phyloP scores from a whole-genome alignment of 306 rosid species.

The Castanea sativa region DNA sequence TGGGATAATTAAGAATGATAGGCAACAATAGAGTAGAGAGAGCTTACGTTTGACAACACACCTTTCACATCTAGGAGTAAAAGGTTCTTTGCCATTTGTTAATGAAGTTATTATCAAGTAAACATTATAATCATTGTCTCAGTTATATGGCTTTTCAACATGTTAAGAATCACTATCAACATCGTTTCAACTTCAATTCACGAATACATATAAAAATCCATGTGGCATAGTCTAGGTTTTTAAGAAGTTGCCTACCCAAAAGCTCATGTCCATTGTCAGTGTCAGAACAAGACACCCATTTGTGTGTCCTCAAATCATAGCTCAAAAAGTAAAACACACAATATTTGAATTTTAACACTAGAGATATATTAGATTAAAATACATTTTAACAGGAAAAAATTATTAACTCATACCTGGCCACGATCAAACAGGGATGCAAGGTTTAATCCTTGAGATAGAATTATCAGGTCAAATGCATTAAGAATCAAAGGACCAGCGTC shows the following conservation, averaged over 20 bases:
- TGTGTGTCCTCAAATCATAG: not conserved
- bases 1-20: not conserved
- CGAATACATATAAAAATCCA: not conserved
- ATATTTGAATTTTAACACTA: not conserved
- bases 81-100: not conserved
- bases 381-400: not conserved
- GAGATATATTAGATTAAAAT: not conserved
- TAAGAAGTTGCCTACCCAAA: not conserved
- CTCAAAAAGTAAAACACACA: not conserved
- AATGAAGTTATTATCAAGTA: not conserved
- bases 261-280: not conserved
- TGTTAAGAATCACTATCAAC: not conserved
- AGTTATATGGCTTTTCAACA: not conserved
- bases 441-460: conserved; percentile 89
- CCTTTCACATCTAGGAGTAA: not conserved
- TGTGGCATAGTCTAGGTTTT: not conserved
- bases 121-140: not conserved
- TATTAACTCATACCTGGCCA: conserved; percentile 50
- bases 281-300: not conserved
- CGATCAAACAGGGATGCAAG: conserved; percentile 78
- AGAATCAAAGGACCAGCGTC: conserved; percentile 70
- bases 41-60: not conserved
- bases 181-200: not conserved
- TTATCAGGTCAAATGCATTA: conserved; percentile 85
- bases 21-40: not conserved